Base-by-base conservation (phyloP, 768 basidiomycete species). In the Dioszegia aurantiaca region DNA sequence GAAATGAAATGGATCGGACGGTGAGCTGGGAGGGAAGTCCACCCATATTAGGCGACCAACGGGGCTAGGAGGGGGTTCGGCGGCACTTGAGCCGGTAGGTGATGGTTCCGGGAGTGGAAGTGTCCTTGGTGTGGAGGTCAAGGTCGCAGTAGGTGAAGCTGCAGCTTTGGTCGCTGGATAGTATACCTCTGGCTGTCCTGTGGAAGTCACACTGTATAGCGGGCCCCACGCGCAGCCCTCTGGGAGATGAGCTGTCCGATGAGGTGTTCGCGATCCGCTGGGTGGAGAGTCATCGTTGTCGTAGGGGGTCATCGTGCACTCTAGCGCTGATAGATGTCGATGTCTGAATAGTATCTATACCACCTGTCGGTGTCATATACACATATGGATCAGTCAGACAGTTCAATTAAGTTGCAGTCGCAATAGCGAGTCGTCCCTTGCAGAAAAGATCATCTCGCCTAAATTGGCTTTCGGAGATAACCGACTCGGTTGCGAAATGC, bases 21-120 rank as follows among this genome's bases (percentile, higher is more conserved):
- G 59, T n/a, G 70, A 72, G 14, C 30, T 21, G 43, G 61, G 48
- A 5, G 70, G 60, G 53, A 76, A 76, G 40, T 76, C 74, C 44
- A 73, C 70, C 72, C 68, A 72, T 37, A 72, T 65, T 40, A 9
- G 54, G 21, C n/a, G 53, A 30, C 19, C 48, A 40, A 56, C 39
- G 26, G 30, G 55, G 24, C 17, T 43, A 26, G 37, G 39, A 23
- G 53, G 40, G 36, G 30, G 24, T 14, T 5, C 27, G 27, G 9
- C 27, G 9, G 46, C 23, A 19, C 26, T 23, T 44, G 43, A 24
- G n/a, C 21, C 17, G 23, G 8, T n/a, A n/a, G 40, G 4, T 21
- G 40, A 5, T 17, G 40, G 17, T 8, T 42, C 40, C 9, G 12
- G 40, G 12, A 17, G 43, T 19, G 46, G 16, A 23, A 14, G 21